Conservation (phyloP, 1,284 basidiomycete genomes). For the Schizopora paradoxa region DNA sequence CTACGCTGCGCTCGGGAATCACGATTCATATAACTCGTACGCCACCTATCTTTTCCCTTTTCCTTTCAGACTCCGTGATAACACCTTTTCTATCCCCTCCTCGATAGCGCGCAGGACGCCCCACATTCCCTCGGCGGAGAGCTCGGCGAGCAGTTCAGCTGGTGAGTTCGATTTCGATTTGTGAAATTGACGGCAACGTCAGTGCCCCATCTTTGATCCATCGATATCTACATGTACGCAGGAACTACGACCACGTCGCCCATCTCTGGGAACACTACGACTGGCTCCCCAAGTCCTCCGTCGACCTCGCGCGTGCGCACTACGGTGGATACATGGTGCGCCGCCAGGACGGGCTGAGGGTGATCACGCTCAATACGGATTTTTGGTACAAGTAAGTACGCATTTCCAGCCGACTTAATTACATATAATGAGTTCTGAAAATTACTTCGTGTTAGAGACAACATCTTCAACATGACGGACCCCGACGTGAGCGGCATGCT, state of each 20-base stretch:
- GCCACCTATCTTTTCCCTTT: slow-evolving; percentile 13
- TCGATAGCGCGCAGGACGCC: slow-evolving; percentile 54
- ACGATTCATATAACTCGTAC: slow-evolving; percentile 64
- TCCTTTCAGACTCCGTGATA: slow-evolving; percentile 14
- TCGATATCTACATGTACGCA: slow-evolving; percentile 27
- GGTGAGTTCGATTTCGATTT: slow-evolving; percentile 34
- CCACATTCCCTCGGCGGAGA: slow-evolving; percentile 49
- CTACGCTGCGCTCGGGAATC: slow-evolving; percentile 73
- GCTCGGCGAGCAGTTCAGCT: slow-evolving; percentile 57
- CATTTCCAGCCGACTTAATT: too few species aligned
- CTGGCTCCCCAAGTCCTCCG: slow-evolving; percentile 61
- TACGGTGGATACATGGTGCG: slow-evolving; percentile 73
- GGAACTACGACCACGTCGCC: slow-evolving; percentile 74
- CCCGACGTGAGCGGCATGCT: slow-evolving; percentile 73
- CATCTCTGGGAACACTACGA: slow-evolving; percentile 62
- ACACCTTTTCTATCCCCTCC: slow-evolving; percentile 1
- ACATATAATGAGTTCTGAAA: too few species aligned
- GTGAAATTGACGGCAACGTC: slow-evolving; percentile 3
- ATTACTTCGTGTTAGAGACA: too few species aligned
- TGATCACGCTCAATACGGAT: slow-evolving; percentile 79
- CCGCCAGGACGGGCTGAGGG: slow-evolving; percentile 58
- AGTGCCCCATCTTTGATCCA: background rate
- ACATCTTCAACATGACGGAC: slow-evolving; percentile 69
- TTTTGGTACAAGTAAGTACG: slow-evolving; percentile 37
- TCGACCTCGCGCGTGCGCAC: slow-evolving; percentile 57